Percentiles rank a stretch among this genome's conserved stretches.
These are phyloP conservation scores for Moelleriella libera DNA, from an alignment of 2,329 filamentous ascomycete genomes.

Conservation along the genomic window DNA sequence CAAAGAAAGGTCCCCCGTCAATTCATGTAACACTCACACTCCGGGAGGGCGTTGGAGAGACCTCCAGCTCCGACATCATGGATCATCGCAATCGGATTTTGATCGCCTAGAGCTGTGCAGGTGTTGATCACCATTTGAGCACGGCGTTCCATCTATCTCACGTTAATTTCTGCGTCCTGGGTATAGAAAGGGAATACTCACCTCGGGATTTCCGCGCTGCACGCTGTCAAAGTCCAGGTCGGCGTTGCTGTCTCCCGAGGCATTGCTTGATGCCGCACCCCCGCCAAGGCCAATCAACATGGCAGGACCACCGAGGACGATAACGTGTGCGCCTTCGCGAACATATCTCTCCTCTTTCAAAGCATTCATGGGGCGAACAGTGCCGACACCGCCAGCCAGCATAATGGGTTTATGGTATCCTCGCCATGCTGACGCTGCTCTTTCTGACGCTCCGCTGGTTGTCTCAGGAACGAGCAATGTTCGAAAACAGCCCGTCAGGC, in stretches of 20 bases:
- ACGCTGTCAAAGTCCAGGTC: conserved; percentile 96
- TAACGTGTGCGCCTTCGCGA: conserved; percentile 72
- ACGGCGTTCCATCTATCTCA: conserved; percentile 58
- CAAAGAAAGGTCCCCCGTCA: neutral
- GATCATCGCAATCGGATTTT: conserved; percentile 91
- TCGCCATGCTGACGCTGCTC: conserved; percentile 39
- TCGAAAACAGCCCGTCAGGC: conserved; percentile 78
- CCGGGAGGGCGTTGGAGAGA: conserved; percentile 59
- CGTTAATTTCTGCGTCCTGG: neutral
- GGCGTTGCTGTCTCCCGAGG: conserved; percentile 75
- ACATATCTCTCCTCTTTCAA: conserved; percentile 72
- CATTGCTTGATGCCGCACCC: conserved; percentile 83
- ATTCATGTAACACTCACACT: conserved; percentile 24
- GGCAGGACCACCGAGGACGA: conserved; percentile 87
- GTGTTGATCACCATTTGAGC: conserved; percentile 98
- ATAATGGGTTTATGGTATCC: conserved; percentile 98
- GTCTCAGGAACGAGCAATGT: conserved; percentile 53
- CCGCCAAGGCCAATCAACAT: conserved; percentile 97
- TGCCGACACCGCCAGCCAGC: conserved; percentile 92
- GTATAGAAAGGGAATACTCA: neutral
- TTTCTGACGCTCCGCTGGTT: conserved; percentile 12
- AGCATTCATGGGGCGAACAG: conserved; percentile 79
- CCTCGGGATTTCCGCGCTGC: conserved; percentile 86
- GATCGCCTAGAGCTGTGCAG: conserved; percentile 67
- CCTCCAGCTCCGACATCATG: conserved; percentile 96